Conservation (phyloP, 768 basidiomycete genomes). For the Holtermanniella nyarrowii region DNA sequence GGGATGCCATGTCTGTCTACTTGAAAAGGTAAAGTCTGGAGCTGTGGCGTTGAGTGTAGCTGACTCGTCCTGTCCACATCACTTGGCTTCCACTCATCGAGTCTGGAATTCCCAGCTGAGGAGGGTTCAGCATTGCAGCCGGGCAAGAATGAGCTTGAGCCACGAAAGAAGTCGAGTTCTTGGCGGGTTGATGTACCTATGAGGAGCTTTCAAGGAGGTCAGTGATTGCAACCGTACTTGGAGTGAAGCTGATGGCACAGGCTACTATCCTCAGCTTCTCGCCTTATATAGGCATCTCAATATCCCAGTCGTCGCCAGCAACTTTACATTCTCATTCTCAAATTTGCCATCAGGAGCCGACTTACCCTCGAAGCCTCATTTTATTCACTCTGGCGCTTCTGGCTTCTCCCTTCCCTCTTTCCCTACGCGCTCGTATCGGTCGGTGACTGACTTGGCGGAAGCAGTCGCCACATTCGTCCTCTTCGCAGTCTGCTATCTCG, state of each 20-base stretch:
- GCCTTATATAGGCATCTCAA: constrained; percentile 55
- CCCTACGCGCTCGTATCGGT: constrained; percentile 10
- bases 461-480: constrained; percentile 27
- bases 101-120: constrained; percentile 33
- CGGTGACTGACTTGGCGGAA: constrained; percentile 4
- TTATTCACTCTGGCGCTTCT: constrained; percentile 54
- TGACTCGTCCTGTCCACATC: constrained; percentile 44
- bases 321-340: constrained; percentile 68
- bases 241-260: constrained; percentile 38
- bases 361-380: not conserved
- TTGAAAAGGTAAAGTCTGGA: constrained; percentile 54
- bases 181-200: constrained; percentile 67
- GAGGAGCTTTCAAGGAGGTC: constrained; percentile 71
- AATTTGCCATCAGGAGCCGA: constrained; percentile 14
- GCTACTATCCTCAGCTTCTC: constrained; percentile 65
- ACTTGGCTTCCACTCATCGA: constrained; percentile 60
- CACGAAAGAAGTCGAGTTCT: not conserved
- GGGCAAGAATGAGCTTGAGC: not conserved
- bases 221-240: constrained; percentile 11
- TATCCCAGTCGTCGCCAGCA: constrained; percentile 49
- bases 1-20: constrained; percentile 57
- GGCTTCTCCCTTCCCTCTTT: constrained; percentile 51
- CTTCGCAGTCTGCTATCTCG: constrained; percentile 45
- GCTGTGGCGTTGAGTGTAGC: not conserved
- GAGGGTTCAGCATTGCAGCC: constrained; percentile 19